Conservation (phyloP, 1,284 basidiomycete species). For the Ustanciosporium gigantosporum region DNA sequence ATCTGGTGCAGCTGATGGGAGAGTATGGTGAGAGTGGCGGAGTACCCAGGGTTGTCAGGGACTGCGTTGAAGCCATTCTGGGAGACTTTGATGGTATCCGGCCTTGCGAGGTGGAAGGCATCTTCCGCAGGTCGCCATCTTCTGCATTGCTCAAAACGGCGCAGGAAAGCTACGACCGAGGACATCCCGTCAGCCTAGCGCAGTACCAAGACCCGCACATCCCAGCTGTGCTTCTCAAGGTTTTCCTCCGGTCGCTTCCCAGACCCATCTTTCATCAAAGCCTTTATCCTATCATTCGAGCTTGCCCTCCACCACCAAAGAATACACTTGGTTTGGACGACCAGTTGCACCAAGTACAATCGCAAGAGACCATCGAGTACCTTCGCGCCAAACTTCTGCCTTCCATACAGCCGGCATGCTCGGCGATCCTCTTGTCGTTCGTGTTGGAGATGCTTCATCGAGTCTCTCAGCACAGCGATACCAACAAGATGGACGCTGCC, state of each 20-base stretch:
- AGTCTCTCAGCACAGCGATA: conserved; percentile 69
- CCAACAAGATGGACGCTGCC: conserved; percentile 78
- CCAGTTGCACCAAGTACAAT: conserved; percentile 54
- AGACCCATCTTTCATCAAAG: conserved; percentile 73
- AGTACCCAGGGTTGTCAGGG: conserved; percentile 75
- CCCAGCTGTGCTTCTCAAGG: conserved; percentile 80
- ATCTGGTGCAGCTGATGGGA: conserved; percentile 78
- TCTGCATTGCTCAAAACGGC: conserved; percentile 73
- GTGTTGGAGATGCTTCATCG: conserved; percentile 76
- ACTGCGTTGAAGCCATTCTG: conserved; percentile 71
- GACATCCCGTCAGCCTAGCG: conserved; percentile 75
- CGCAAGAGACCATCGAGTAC: conserved; percentile 63
- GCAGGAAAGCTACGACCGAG: conserved; percentile 78
- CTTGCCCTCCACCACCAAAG: conserved; percentile 66
- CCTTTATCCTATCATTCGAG: conserved; percentile 70
- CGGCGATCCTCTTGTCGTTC: conserved; percentile 73
- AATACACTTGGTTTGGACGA: background rate
- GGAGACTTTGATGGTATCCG: conserved; percentile 50
- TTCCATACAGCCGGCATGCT: conserved; percentile 69
- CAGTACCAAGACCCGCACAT: conserved; percentile 76
- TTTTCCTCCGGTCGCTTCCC: conserved; percentile 77
- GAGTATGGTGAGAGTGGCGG: conserved; percentile 74
- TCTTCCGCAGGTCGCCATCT: conserved; percentile 77
- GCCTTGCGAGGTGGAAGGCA: conserved; percentile 73
- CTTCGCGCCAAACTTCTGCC: conserved; percentile 63